Evolutionary conservation across 1,139 yeast genomes (phyloP).

Genomic region (Torulaspora globosa): DNA sequence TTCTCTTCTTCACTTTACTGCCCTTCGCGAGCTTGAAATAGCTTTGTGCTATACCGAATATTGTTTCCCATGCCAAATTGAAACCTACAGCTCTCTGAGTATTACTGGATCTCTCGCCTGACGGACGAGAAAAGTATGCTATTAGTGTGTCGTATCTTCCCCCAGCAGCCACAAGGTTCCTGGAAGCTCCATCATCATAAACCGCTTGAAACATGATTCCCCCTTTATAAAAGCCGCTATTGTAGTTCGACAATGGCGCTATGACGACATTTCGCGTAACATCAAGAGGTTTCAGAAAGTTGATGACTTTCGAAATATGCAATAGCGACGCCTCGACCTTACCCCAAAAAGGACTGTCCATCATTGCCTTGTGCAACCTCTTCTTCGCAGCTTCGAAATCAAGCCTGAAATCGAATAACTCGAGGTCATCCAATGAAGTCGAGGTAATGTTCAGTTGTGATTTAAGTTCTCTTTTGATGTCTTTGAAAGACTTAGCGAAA

Average conservation of each 20-base stretch:
- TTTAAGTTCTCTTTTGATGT: conserved; percentile 60
- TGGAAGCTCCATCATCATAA: conserved; percentile 47
- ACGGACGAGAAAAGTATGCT: conserved; percentile 54
- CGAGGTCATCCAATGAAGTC: conserved; percentile 77
- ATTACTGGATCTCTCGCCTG: conserved; percentile 39
- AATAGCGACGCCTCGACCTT: conserved; percentile 60
- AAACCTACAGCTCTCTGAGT: conserved; percentile 77
- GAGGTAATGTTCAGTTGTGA: conserved; percentile 72
- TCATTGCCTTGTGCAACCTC: conserved; percentile 63
- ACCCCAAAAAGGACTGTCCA: conserved; percentile 63
- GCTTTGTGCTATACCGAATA: conserved; percentile 48
- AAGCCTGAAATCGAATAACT: conserved; percentile 68
- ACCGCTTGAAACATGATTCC: conserved; percentile 89
- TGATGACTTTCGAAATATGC: conserved; percentile 55
- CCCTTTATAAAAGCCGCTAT: conserved; percentile 67
- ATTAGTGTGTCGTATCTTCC: conserved; percentile 83
- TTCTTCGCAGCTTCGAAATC: conserved; percentile 61
- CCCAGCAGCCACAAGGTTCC: conserved; percentile 71
- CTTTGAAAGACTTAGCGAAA: conserved; percentile 60
- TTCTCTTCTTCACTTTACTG: conserved; percentile 38
- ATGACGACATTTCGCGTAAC: conserved; percentile 49
- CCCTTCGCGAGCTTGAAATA: conserved; percentile 40
- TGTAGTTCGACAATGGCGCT: conserved; percentile 78
- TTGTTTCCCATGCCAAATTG: conserved; percentile 62
- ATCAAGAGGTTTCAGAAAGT: conserved; percentile 54